A percentile compares a stretch with the other conserved stretches of the same genome.
Conservation (phyloP, 805 yeast species). For the Yamadazyma scolyti region DNA sequence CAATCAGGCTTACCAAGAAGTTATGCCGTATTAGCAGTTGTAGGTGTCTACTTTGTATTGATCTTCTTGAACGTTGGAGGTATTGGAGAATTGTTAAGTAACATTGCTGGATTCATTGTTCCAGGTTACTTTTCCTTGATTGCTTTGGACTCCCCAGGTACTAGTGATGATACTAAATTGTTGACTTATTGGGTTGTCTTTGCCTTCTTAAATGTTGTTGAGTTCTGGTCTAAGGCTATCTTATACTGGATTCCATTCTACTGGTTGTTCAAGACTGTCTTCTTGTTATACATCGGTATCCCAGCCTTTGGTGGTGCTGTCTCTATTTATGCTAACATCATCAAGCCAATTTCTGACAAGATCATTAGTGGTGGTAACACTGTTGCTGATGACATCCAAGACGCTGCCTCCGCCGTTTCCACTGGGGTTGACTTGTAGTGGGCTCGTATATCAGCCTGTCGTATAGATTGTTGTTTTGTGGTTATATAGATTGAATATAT, state of each 20-base stretch:
- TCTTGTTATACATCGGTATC: constrained; percentile 81
- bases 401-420: constrained; percentile 45
- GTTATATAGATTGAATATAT: too few species aligned
- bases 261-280: constrained; percentile 87
- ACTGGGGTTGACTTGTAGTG: constrained; percentile 17
- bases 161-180: constrained; percentile 79
- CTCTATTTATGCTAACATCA: constrained; percentile 56
- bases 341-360: constrained; percentile 62
- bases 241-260: constrained; percentile 96
- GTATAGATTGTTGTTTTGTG: too few species aligned
- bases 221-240: constrained; percentile 93
- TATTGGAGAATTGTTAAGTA: constrained; percentile 88
- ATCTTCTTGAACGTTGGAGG: constrained; percentile 92
- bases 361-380: constrained; percentile 27
- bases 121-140: constrained; percentile 87
- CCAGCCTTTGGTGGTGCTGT: constrained; percentile 89
- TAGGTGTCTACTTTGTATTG: constrained; percentile 64
- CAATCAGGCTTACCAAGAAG: constrained; percentile 72
- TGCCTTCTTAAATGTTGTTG: constrained; percentile 84
- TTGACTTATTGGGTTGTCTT: constrained; percentile 99
- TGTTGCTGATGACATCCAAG: constrained; percentile 43
- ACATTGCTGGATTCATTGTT: constrained; percentile 83
- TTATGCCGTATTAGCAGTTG: constrained; percentile 69
- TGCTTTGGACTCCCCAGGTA: constrained; percentile 70
- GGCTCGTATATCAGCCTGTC: too few species aligned